phyloP scores from a whole-genome alignment of 192 early-diverging fungal genomes.

The Podila verticillata region DNA sequence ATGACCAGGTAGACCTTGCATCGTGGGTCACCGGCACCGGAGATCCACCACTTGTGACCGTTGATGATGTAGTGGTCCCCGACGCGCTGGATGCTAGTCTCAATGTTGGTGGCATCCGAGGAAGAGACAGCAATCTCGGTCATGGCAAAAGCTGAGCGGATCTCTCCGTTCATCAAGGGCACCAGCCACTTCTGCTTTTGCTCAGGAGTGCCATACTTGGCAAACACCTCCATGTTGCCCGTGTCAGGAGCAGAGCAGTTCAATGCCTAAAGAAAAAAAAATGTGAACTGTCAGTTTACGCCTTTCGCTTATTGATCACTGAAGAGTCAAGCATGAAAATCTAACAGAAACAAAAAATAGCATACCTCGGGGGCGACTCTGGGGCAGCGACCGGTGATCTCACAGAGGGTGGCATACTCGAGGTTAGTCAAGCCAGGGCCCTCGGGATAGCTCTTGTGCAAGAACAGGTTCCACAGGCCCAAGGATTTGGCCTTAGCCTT shows the following conservation, averaged over 20 bases:
- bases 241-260: slow-evolving; percentile 97
- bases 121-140: slow-evolving; percentile 95
- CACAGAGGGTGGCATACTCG: slow-evolving; percentile 94
- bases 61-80: slow-evolving; percentile 76
- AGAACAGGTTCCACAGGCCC: slow-evolving; percentile 97
- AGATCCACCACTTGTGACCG: slow-evolving; percentile 98
- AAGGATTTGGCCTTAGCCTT: slow-evolving; percentile 86
- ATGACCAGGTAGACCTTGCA: slow-evolving; percentile 92
- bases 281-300: too few relatives aligned
- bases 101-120: slow-evolving; percentile 98
- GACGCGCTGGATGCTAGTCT: slow-evolving; percentile 77
- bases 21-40: slow-evolving; percentile 94
- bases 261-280: slow-evolving; percentile 65
- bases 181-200: slow-evolving; percentile 85
- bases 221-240: slow-evolving; percentile 99
- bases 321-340: not conserved
- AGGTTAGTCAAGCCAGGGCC: slow-evolving; percentile 92
- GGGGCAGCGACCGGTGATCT: slow-evolving; percentile 85
- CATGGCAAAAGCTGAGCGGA: slow-evolving; percentile 99
- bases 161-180: slow-evolving; percentile 90
- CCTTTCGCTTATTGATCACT: too few relatives aligned
- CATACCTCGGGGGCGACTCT: slow-evolving; percentile 83
- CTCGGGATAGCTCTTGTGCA: slow-evolving; percentile 82
- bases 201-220: slow-evolving; percentile 87
- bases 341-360: not conserved